Evolutionary conservation across 225 moss, liverwort and hornwort species (phyloP).

Genomic region (Sphagnum contortum): DNA sequence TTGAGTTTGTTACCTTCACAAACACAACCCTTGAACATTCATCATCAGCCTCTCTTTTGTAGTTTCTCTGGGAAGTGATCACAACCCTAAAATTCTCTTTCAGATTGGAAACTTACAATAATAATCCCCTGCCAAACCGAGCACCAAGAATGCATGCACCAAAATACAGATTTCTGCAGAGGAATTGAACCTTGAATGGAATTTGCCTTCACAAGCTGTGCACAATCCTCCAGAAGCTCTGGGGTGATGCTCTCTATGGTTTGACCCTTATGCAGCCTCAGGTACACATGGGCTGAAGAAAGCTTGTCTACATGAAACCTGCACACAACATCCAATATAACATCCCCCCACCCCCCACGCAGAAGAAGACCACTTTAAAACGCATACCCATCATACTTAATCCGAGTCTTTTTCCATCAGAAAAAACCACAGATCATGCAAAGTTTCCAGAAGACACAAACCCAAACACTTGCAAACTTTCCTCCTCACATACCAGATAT

Average conservation of each 20-base stretch:
- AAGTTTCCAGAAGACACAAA: too few species aligned
- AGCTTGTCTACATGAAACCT: conserved; percentile 99
- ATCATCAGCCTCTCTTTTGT: conserved; percentile 9
- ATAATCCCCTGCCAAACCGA: too few species aligned
- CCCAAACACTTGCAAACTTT: too few species aligned
- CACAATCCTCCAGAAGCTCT: conserved; percentile 90
- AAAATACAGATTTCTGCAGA: too few species aligned
- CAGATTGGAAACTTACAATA: too few species aligned
- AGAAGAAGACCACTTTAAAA: background rate
- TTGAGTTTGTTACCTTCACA: conserved; percentile 87
- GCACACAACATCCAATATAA: conserved; percentile 7
- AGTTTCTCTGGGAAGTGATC: too few species aligned
- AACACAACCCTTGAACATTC: conserved; percentile 7
- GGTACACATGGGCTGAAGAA: conserved; percentile 94
- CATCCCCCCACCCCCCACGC: too few species aligned
- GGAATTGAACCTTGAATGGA: conserved; percentile 77
- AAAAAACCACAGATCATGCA: too few species aligned
- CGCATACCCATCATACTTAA: background rate
- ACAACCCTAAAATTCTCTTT: too few species aligned
- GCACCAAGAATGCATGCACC: too few species aligned
- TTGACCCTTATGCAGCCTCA: conserved; percentile 84
- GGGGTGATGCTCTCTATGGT: conserved; percentile 73
- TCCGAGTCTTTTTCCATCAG: background rate
- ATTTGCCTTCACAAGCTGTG: conserved; percentile 92
- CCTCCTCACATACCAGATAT: conserved; percentile 54